Percentiles rank a stretch among this genome's conserved stretches.
Evolutionary conservation across 2,329 filamentous ascomycete species (phyloP).

Genomic region (Corinectria fuckeliana): DNA sequence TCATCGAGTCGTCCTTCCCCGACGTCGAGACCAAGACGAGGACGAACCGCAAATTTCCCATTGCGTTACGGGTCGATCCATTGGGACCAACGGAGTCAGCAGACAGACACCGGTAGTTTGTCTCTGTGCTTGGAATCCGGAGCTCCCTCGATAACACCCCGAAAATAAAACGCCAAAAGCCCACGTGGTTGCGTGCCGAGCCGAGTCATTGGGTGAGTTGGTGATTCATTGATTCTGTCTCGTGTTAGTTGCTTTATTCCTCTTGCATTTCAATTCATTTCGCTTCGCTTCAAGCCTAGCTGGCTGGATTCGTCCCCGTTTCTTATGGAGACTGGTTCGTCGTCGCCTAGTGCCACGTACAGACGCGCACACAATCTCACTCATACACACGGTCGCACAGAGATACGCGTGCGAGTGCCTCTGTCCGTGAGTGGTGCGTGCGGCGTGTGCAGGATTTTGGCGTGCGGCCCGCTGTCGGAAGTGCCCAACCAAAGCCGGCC

Average conservation of each 20-base stretch:
- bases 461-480: slow-evolving; percentile 28
- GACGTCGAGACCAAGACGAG: slow-evolving; percentile 8
- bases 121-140: slow-evolving; percentile 21
- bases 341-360: background rate
- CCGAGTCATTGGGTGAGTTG: background rate
- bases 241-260: background rate
- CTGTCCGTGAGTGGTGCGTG: background rate
- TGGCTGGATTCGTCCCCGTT: slow-evolving; percentile 7
- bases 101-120: slow-evolving; percentile 15
- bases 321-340: background rate
- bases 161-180: background rate
- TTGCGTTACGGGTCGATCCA: slow-evolving; percentile 31
- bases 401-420: background rate
- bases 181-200: background rate
- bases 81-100: slow-evolving; percentile 22
- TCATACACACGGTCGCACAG: background rate
- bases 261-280: background rate
- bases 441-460: slow-evolving; percentile 7
- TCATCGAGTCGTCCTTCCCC: background rate
- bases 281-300: background rate
- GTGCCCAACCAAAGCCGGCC: slow-evolving; percentile 10
- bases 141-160: background rate
- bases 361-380: background rate
- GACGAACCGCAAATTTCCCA: slow-evolving; percentile 9
- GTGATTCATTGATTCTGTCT: background rate